These are phyloP conservation scores for Calonectria honghensis DNA, from an alignment of 2,329 filamentous ascomycete genomes.

Conservation along the genomic window DNA sequence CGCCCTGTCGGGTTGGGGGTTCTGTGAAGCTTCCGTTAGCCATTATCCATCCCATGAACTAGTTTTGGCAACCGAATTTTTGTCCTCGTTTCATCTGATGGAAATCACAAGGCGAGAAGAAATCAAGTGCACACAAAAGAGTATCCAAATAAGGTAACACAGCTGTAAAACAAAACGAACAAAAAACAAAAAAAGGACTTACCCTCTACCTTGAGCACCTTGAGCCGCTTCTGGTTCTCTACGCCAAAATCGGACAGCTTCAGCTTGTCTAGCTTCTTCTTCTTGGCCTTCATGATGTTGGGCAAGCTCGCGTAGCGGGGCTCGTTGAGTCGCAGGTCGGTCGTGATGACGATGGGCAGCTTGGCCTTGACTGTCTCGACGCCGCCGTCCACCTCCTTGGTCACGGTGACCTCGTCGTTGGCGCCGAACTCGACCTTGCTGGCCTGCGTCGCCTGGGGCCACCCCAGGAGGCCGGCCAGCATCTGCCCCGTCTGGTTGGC, in stretches of 20 bases:
- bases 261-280: conserved; percentile 98
- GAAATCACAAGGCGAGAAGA: neutral
- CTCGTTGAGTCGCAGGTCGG: conserved; percentile 95
- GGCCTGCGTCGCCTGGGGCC: conserved; percentile 96
- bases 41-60: neutral
- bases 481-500: conserved; percentile 97
- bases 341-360: conserved; percentile 95
- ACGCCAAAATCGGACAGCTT: conserved; percentile 88
- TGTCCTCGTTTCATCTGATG: neutral
- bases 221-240: conserved; percentile 84
- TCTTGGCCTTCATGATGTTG: conserved; percentile 99
- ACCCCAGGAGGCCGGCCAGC: conserved; percentile 92
- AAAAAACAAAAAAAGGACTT: conserved; percentile 59
- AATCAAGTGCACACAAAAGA: neutral
- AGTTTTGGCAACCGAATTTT: neutral
- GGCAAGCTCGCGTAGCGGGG: conserved; percentile 95
- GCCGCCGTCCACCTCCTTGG: conserved; percentile 95
- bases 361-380: conserved; percentile 91
- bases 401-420: conserved; percentile 83
- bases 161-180: neutral
- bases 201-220: conserved; percentile 92
- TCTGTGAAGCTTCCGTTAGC: conserved; percentile 70
- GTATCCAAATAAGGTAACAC: neutral
- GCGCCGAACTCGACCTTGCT: conserved; percentile 86
- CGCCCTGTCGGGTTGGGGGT: conserved; percentile 90